Percentiles rank a stretch among this genome's conserved stretches.
Evolutionary conservation across 2,329 filamentous ascomycete genomes (phyloP).

Genomic region (Sphaerulina populicola): DNA sequence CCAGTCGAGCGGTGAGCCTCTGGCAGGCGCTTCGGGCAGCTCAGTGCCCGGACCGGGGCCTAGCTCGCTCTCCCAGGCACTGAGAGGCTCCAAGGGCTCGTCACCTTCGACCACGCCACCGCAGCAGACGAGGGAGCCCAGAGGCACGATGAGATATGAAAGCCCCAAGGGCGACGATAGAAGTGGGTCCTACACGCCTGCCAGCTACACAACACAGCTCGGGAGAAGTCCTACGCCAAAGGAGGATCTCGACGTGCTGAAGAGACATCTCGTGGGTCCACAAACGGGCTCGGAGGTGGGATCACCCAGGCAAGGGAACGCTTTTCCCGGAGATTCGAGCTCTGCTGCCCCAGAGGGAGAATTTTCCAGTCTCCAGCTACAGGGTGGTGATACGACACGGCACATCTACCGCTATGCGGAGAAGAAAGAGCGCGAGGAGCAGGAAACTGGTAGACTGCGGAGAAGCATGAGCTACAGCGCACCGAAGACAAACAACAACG

Average conservation of each 20-base stretch:
- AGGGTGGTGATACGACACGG: conserved; percentile 88
- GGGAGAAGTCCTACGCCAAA: conserved; percentile 52
- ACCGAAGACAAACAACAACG: conserved; percentile 67
- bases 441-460: conserved; percentile 50
- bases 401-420: conserved; percentile 97
- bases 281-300: conserved; percentile 36
- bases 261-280: conserved; percentile 77
- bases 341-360: conserved; percentile 57
- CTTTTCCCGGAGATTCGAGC: conserved; percentile 28
- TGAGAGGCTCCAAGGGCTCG: conserved; percentile 64
- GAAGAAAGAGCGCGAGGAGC: conserved; percentile 65
- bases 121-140: conserved; percentile 49
- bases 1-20: conserved; percentile 51
- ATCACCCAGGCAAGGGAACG: conserved; percentile 23
- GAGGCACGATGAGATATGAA: conserved; percentile 27
- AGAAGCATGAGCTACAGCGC: conserved; percentile 84
- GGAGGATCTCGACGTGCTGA: conserved; percentile 87
- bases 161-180: conserved; percentile 48
- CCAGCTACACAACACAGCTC: conserved; percentile 42
- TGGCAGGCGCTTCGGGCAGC: conserved; percentile 50
- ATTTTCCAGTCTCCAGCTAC: conserved; percentile 86
- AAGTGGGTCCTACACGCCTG: conserved; percentile 74
- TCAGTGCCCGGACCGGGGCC: conserved; percentile 68
- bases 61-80: conserved; percentile 80
- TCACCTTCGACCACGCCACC: conserved; percentile 61